Percentiles rank a stretch among this genome's conserved stretches.
Evolutionary conservation across 306 rosid genomes (phyloP).

Genomic region (Malus asiatica): DNA sequence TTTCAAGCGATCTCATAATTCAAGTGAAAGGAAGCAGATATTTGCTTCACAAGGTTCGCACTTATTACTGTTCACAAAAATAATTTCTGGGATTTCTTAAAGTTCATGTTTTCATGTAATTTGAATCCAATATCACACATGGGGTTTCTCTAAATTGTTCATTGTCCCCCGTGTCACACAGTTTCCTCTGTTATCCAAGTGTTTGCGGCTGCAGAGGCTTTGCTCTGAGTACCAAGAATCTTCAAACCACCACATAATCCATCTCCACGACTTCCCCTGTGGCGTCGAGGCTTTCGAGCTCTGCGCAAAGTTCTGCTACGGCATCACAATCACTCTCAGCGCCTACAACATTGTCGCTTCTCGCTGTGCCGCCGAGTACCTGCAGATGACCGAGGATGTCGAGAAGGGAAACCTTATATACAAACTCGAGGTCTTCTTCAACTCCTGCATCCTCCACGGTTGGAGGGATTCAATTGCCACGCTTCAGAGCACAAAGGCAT

Average conservation of each 20-base stretch:
- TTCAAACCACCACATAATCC: slow-evolving; percentile 60
- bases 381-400: slow-evolving; percentile 92
- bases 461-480: slow-evolving; percentile 89
- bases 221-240: slow-evolving; percentile 73
- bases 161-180: slow-evolving; percentile 28
- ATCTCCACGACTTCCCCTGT: slow-evolving; percentile 83
- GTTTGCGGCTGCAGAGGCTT: slow-evolving; percentile 64
- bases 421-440: slow-evolving; percentile 87
- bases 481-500: slow-evolving; percentile 74
- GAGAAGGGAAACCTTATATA: slow-evolving; percentile 80
- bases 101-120: background rate
- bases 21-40: slow-evolving; percentile 86
- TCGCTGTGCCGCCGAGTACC: slow-evolving; percentile 82
- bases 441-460: slow-evolving; percentile 81
- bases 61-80: slow-evolving; percentile 2
- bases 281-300: slow-evolving; percentile 84
- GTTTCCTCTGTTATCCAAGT: slow-evolving; percentile 95
- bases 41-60: slow-evolving; percentile 87
- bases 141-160: background rate
- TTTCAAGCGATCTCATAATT: slow-evolving; percentile 84
- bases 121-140: background rate
- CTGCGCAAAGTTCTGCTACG: slow-evolving; percentile 95
- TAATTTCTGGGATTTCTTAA: background rate
- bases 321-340: slow-evolving; percentile 80
- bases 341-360: slow-evolving; percentile 85